Conservation (phyloP, 2,329 filamentous ascomycete species). For the Cadophora sp. region DNA sequence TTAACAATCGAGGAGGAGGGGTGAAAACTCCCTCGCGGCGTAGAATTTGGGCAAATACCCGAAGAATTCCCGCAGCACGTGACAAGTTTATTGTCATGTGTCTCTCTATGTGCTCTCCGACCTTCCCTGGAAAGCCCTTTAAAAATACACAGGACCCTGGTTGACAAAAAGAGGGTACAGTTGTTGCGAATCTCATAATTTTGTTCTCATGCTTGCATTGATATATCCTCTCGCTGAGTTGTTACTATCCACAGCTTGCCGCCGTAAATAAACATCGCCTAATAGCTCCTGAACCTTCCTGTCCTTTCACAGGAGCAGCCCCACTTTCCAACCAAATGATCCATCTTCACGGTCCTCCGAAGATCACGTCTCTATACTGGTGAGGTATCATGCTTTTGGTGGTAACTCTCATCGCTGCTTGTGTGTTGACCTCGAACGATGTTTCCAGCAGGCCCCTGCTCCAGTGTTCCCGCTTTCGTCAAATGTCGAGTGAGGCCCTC, state of each 20-base stretch:
- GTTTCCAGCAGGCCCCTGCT: constrained; percentile 32
- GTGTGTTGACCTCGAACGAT: constrained; percentile 24
- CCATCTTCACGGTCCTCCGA: too few relatives aligned
- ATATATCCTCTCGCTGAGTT: background rate
- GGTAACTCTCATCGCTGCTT: constrained; percentile 21
- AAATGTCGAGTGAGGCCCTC: constrained; percentile 54
- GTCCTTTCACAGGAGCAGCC: background rate
- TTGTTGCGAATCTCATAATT: background rate
- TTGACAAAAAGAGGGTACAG: background rate
- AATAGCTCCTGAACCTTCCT: background rate
- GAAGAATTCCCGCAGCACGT: background rate
- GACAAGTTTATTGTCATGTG: background rate
- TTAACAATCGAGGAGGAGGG: background rate
- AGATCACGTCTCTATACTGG: constrained; percentile 18
- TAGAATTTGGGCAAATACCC: background rate
- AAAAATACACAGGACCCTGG: too few relatives aligned
- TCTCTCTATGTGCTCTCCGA: background rate
- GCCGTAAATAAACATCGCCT: background rate
- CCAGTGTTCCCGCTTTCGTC: constrained; percentile 46
- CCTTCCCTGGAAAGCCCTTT: too few relatives aligned
- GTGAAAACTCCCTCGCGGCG: constrained; percentile 3
- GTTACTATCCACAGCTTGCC: background rate
- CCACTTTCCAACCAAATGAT: too few relatives aligned
- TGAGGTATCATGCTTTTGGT: constrained; percentile 24
- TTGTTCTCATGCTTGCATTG: background rate